phyloP scores from a whole-genome alignment of 495 filamentous ascomycete genomes.

The Aspergillus affinis region DNA sequence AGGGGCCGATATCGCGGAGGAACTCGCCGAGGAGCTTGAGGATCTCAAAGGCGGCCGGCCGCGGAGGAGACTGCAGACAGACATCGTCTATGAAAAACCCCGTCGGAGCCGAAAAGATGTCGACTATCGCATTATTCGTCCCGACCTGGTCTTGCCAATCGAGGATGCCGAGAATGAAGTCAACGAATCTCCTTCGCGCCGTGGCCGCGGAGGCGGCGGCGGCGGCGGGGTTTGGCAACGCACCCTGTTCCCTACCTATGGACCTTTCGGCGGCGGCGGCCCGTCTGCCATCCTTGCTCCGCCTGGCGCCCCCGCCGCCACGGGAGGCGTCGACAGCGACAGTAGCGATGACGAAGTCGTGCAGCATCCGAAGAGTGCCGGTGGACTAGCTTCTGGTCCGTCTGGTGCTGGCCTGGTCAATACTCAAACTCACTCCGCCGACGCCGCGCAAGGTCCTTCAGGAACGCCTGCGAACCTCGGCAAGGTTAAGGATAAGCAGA shows the following conservation, averaged over 20 bases:
- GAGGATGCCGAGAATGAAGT: constrained; percentile 66
- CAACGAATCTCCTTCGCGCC: constrained; percentile 65
- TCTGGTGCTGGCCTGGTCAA: constrained; percentile 53
- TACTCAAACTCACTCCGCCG: constrained; percentile 63
- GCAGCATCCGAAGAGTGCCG: constrained; percentile 44
- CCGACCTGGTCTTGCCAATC: constrained; percentile 64
- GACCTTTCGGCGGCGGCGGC: constrained; percentile 87
- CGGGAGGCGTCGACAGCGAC: constrained; percentile 84
- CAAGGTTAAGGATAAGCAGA: constrained; percentile 78
- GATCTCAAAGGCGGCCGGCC: constrained; percentile 60
- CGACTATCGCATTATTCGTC: constrained; percentile 74
- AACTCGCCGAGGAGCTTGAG: constrained; percentile 76
- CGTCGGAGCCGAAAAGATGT: constrained; percentile 58
- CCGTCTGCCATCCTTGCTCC: constrained; percentile 70
- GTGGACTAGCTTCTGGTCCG: constrained; percentile 61
- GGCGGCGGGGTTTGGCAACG: constrained; percentile 61
- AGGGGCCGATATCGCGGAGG: constrained; percentile 57
- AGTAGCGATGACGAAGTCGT: constrained; percentile 91
- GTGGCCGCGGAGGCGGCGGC: constrained; percentile 52
- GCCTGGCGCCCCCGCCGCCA: constrained; percentile 68
- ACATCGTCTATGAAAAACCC: constrained; percentile 58
- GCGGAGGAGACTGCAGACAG: constrained; percentile 51
- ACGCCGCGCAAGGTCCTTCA: constrained; percentile 57
- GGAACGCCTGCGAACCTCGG: constrained; percentile 84
- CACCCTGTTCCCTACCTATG: constrained; percentile 78